A percentile compares a stretch with the other conserved stretches of the same genome.
Evolutionary conservation across 352 stramenopile species (phyloP).

Genomic region (Globisporangium radiosum): DNA sequence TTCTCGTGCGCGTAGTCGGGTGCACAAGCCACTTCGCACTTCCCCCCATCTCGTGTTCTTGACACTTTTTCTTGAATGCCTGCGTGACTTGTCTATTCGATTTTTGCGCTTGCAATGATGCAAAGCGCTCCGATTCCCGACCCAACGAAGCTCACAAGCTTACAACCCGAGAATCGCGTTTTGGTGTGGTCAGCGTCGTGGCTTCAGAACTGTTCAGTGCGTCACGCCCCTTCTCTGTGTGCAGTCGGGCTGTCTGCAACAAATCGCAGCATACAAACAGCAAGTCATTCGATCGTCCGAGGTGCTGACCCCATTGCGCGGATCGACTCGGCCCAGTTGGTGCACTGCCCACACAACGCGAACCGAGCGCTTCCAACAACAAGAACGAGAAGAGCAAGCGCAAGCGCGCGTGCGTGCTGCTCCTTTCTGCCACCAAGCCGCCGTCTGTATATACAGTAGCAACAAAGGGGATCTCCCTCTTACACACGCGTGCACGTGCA

Average conservation of each 20-base stretch:
- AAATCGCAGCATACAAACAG: background rate
- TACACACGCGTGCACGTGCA: background rate
- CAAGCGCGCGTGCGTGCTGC: too few species aligned
- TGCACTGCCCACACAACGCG: background rate
- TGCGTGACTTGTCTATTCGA: too few species aligned
- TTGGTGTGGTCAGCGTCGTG: background rate
- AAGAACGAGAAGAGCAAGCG: background rate
- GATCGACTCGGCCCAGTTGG: background rate
- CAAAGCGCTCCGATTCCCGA: too few species aligned
- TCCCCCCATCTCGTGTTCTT: too few species aligned
- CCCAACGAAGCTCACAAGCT: too few species aligned
- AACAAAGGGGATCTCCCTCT: background rate
- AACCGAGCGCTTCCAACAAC: background rate
- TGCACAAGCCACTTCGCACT: too few species aligned
- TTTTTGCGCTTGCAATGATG: too few species aligned
- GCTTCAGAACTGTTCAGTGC: conserved; percentile 1
- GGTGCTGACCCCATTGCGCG: background rate
- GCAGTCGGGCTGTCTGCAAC: background rate
- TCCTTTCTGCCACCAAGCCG: too few species aligned
- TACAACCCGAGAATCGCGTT: too few species aligned
- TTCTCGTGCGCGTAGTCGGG: too few species aligned
- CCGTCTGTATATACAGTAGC: background rate
- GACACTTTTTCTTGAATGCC: too few species aligned
- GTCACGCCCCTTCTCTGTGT: too few species aligned
- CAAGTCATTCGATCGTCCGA: background rate